Evolutionary conservation across 257 asterid species (phyloP), one percentile per base, ranked within the genome.

Genomic region (Paraleonurus japonicus): DNA sequence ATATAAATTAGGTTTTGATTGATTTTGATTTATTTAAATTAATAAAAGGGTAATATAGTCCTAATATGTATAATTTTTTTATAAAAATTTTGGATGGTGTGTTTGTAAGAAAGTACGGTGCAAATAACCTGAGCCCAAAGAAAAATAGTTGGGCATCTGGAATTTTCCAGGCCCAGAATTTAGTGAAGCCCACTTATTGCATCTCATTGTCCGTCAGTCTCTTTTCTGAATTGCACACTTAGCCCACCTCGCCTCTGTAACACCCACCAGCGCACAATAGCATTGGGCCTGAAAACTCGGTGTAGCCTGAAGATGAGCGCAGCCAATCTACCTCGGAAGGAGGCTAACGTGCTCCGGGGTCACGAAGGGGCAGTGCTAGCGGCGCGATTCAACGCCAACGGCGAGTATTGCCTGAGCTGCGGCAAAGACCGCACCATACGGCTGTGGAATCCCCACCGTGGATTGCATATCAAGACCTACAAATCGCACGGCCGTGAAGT

Each of bases 401-500:
- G 98, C 28, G 98, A 93, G 75, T 94, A 94, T 61, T 86, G 91
- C 70, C 81, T 94, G 75, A 89, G 96, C 88, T 87, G 98, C 81
- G 97, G 98, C 70, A 94, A 91, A 72, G 98, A 94, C 78, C 96
- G 97, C 6, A 94, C 98, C 8, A 89, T 94, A 20, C 88, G 98
- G 17, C 85, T 93, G 2, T 93, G 98, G 98, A 93, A 93, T 83
- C 97, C 98, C 59, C 95, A 93, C 86, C 96, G 95, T 57, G 97
- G 97, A 66, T 70, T 87, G 80, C 97, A 77, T 72, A 87, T 94
- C 84, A 90, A 89, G 83, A 94, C 97, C 77, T 94, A 94, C 81
- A 89, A 90, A 77, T 84, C 96, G 15, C 97, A 94, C 75, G 98
- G 96, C 80, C 97, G 97, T 48, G 96, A 89, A 81, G 96, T 94